Percentiles rank a stretch among this genome's conserved stretches.
These are phyloP conservation scores for Helicocarpus griseus DNA, from an alignment of 2,329 filamentous ascomycete genomes.

Conservation along the genomic window DNA sequence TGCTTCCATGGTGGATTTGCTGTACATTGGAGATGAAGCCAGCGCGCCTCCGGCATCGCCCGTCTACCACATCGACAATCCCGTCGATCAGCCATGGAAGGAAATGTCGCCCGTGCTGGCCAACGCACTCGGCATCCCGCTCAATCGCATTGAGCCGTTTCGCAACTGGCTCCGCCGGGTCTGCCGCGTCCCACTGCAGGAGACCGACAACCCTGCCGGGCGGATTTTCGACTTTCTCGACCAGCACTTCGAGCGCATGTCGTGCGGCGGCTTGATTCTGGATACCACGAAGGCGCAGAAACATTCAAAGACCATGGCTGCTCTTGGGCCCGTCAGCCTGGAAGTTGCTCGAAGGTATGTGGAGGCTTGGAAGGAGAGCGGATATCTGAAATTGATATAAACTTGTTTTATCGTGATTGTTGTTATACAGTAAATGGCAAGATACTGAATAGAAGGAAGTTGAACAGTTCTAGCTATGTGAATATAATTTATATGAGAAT, in stretches of 20 bases:
- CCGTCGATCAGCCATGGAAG: constrained; percentile 32
- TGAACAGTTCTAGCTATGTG: too few relatives aligned
- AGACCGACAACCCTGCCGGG: constrained; percentile 25
- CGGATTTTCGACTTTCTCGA: constrained; percentile 24
- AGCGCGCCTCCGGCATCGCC: too few relatives aligned
- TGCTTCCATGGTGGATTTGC: constrained; percentile 24
- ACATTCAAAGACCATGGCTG: constrained; percentile 29
- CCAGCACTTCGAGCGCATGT: constrained; percentile 33
- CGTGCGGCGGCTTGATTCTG: constrained; percentile 36
- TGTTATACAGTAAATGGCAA: too few relatives aligned
- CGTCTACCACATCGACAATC: constrained; percentile 41
- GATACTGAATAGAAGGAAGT: too few relatives aligned
- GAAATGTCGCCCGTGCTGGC: constrained; percentile 28
- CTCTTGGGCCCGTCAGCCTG: constrained; percentile 24
- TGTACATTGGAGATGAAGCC: constrained; percentile 13
- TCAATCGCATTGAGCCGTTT: constrained; percentile 32
- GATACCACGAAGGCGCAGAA: constrained; percentile 25
- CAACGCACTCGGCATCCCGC: constrained; percentile 23
- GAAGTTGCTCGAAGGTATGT: constrained; percentile 26
- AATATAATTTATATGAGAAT: too few relatives aligned
- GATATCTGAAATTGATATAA: constrained; percentile 18
- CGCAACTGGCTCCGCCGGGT: constrained; percentile 33
- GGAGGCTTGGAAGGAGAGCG: constrained; percentile 24
- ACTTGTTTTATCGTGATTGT: too few relatives aligned
- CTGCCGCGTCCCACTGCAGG: constrained; percentile 12